Percentiles rank a stretch among this genome's conserved stretches.
phyloP scores from a whole-genome alignment of 1,284 basidiomycete species.

The Ceratobasidium sp. region DNA sequence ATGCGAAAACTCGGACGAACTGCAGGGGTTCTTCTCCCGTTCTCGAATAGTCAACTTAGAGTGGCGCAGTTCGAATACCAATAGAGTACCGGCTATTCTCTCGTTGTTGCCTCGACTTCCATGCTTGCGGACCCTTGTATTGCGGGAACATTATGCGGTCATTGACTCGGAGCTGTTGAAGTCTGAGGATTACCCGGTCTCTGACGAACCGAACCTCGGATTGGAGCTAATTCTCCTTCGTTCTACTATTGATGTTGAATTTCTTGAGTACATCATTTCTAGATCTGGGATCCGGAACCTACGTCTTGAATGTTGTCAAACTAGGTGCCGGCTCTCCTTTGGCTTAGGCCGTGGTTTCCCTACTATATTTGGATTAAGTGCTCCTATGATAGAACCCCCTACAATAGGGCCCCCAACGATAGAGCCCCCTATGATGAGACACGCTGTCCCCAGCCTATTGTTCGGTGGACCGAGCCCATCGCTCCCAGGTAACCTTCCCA shows the following conservation, averaged over 20 bases:
- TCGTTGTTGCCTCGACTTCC: neutral
- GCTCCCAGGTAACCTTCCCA: too few relatives aligned
- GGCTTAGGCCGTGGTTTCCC: too few relatives aligned
- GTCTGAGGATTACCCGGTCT: neutral
- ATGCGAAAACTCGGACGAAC: neutral
- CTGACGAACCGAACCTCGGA: neutral
- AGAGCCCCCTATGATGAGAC: too few relatives aligned
- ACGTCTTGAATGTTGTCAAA: neutral
- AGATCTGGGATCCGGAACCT: neutral
- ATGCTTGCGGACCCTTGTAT: neutral
- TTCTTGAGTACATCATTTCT: neutral
- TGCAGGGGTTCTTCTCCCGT: neutral
- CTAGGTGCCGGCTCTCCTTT: neutral
- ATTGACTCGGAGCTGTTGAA: neutral
- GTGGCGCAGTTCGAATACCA: neutral
- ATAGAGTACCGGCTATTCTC: neutral
- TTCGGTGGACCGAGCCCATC: too few relatives aligned
- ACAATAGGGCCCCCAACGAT: too few relatives aligned
- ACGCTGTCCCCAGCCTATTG: too few relatives aligned
- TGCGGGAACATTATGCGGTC: neutral
- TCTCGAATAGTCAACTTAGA: neutral
- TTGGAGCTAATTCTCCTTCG: neutral
- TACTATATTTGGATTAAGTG: too few relatives aligned
- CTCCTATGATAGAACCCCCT: too few relatives aligned
- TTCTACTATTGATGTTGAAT: neutral